These are phyloP conservation scores for Naegleria lovaniensis DNA, from an alignment of 208 protist species.

Conservation along the genomic window DNA sequence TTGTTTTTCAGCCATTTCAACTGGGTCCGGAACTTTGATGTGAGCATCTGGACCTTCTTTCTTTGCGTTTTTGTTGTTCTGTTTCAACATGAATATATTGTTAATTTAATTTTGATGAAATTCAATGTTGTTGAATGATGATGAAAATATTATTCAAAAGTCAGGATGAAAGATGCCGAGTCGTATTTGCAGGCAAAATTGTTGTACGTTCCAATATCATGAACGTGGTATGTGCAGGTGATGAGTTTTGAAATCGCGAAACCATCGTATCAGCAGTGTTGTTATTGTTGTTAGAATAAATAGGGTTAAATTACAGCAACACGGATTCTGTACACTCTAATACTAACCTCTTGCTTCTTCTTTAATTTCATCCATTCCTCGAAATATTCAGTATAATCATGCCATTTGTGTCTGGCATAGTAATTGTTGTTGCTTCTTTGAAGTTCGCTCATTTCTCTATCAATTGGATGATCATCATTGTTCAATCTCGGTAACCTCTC, in stretches of 20 bases:
- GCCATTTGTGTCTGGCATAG: conserved; percentile 6
- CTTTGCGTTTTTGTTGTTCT: not conserved
- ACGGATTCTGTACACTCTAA: too few relatives aligned
- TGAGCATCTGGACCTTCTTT: not conserved
- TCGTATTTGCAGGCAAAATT: too few relatives aligned
- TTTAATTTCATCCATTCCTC: conserved; percentile 4
- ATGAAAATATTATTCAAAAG: too few relatives aligned
- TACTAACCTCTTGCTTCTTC: conserved; percentile 3
- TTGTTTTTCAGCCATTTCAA: not conserved
- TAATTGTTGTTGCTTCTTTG: not conserved
- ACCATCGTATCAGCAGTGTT: too few relatives aligned
- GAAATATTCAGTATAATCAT: not conserved
- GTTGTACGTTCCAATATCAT: too few relatives aligned
- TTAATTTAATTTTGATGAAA: not conserved
- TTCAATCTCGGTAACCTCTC: not conserved
- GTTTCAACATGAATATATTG: too few relatives aligned
- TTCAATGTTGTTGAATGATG: not conserved
- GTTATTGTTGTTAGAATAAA: too few relatives aligned
- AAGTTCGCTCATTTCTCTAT: not conserved
- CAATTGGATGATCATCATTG: not conserved
- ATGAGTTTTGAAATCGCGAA: too few relatives aligned
- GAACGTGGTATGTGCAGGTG: too few relatives aligned
- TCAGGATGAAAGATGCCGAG: too few relatives aligned
- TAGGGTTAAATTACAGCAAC: too few relatives aligned
- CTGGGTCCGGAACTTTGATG: conserved; percentile 10